Evolutionary conservation across 2,329 filamentous ascomycete genomes (phyloP), one percentile per base, ranked within the genome.

Genomic region (Colletotrichum melonis): DNA sequence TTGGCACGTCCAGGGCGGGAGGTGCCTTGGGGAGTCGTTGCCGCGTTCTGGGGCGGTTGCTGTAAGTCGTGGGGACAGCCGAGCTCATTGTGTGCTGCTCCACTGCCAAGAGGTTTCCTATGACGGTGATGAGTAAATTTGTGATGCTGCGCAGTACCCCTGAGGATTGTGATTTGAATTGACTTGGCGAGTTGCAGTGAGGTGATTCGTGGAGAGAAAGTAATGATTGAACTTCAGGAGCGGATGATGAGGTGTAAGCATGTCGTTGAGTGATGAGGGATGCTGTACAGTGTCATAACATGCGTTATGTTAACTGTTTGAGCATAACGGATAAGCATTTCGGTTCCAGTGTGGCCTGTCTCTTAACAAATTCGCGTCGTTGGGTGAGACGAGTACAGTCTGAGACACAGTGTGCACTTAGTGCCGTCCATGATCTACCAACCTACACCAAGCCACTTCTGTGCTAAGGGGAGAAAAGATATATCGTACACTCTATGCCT

Each of bases 21-120:
- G 84, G 81, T 22, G 83, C 72, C 75, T 86, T 87, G 74, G 82
- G 78, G 11, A 79, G 72, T 49, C 85, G 76, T 69, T 87, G 86
- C 56, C 86, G 78, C 26, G 81, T 68, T 35, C 57, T 73, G 22
- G 73, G 42, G 3, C 65, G 63, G 55, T 32, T 71, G 49, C 70
- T 67, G 14, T 70, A 67, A 16, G 64, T 57, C 19, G 63, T 26
- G 49, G 35, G 63, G 12, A 24, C 22, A n/a, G 30, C 26, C 35
- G 69, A 35, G 55, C 35, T 55, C 35, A 42, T 49, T 59, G 58
- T 52, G 32, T 5, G 11, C 32, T 35, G 57, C 28, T 38, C 14
- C 71, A 62, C 70, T 35, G 28, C 46, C 32, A 22, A 11, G 7
- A 11, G 60, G 12, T 22, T n/a, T 49, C 16, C 38, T 49, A 7